A percentile compares a stretch with the other conserved stretches of the same genome.
phyloP scores from a whole-genome alignment of 768 basidiomycete species.

The Leccinellum rugosiceps region DNA sequence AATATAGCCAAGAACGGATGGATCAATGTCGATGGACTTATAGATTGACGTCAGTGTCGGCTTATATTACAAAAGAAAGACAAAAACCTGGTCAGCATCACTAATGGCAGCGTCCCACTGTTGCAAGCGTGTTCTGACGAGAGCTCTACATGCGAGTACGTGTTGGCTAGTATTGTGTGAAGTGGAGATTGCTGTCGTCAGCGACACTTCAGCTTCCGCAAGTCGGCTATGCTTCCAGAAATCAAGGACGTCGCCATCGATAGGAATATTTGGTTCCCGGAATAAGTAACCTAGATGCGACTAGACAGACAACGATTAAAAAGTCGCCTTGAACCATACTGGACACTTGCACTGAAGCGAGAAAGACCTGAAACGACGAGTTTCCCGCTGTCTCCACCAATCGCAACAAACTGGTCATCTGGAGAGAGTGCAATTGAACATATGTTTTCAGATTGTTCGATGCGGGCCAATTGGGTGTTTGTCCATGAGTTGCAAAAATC shows the following conservation, averaged over 20 bases:
- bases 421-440: background rate
- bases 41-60: background rate
- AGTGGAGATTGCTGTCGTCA: background rate
- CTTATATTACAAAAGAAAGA: background rate
- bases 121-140: background rate
- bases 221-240: background rate
- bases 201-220: background rate
- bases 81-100: background rate
- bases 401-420: background rate
- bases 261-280: background rate
- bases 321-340: background rate
- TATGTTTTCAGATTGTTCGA: background rate
- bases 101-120: background rate
- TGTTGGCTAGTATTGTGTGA: background rate
- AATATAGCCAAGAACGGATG: background rate
- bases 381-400: background rate
- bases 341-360: background rate
- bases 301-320: background rate
- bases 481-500: background rate
- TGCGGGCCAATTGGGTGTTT: background rate
- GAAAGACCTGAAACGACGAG: background rate
- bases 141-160: background rate
- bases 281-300: background rate
- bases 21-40: background rate
- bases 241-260: background rate